A percentile compares a stretch with the other conserved stretches of the same genome.
phyloP scores from a whole-genome alignment of 176 grass and related monocot genomes.

The Hordeum vulgare region MorexV3_pseudomolecules_assembly NC_058524.1:28204624-28205123 shows the following conservation, averaged over 20 bases:
- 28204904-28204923: background rate
- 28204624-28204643: background rate
- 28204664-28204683: background rate
- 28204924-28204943: background rate
- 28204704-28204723: background rate
- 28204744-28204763: background rate
- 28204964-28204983: background rate
- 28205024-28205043: background rate
- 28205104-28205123: background rate
- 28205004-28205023: background rate
- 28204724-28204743: background rate
- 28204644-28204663: background rate
- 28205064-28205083: no score
- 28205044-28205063: background rate
- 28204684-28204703: background rate
- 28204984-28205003: background rate
- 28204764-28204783: background rate
- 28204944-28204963: background rate
- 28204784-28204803: background rate
- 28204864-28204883: background rate
- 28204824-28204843: background rate
- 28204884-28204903: background rate
- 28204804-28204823: background rate
- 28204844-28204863: background rate
- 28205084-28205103: background rate